A percentile compares a stretch with the other conserved stretches of the same genome.
phyloP scores from a whole-genome alignment of 495 filamentous ascomycete genomes.

The Penicillium crystallinum region DNA sequence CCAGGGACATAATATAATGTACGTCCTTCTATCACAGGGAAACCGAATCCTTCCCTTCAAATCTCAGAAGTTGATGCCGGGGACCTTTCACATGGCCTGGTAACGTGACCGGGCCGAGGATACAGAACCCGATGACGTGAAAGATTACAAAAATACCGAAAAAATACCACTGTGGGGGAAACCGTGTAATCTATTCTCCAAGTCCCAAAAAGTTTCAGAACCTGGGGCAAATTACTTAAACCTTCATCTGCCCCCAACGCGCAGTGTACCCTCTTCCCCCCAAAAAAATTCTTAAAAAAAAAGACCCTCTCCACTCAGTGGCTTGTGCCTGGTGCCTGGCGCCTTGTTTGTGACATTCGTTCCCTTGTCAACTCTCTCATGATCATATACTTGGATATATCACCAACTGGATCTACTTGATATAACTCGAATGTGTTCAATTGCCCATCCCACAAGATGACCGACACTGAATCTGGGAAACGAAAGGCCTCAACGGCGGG shows the following conservation, averaged over 20 bases:
- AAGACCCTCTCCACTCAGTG: constrained; percentile 30
- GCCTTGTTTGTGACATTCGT: constrained; percentile 1
- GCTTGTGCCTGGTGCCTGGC: neutral
- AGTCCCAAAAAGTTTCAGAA: neutral
- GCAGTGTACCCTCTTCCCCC: too few species aligned
- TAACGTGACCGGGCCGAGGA: constrained; percentile 10
- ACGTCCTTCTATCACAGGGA: too few species aligned
- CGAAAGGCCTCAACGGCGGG: constrained; percentile 41
- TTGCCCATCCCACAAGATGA: constrained; percentile 20
- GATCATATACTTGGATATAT: constrained; percentile 1
- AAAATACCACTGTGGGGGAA: neutral
- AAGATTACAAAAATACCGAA: neutral
- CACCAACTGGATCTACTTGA: too few species aligned
- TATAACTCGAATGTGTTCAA: constrained; percentile 15
- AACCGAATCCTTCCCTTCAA: too few species aligned
- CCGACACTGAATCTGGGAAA: constrained; percentile 38
- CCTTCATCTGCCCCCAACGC: constrained; percentile 14
- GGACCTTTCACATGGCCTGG: neutral
- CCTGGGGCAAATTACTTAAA: constrained; percentile 20
- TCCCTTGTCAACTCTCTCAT: neutral
- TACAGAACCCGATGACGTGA: neutral
- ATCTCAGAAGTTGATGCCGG: too few species aligned
- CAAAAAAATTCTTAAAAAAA: constrained; percentile 13
- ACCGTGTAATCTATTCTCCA: neutral
- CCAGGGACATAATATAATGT: too few species aligned